phyloP scores from a whole-genome alignment of 139 green algal genomes.

The Tetratostichococcus sp. region DNA sequence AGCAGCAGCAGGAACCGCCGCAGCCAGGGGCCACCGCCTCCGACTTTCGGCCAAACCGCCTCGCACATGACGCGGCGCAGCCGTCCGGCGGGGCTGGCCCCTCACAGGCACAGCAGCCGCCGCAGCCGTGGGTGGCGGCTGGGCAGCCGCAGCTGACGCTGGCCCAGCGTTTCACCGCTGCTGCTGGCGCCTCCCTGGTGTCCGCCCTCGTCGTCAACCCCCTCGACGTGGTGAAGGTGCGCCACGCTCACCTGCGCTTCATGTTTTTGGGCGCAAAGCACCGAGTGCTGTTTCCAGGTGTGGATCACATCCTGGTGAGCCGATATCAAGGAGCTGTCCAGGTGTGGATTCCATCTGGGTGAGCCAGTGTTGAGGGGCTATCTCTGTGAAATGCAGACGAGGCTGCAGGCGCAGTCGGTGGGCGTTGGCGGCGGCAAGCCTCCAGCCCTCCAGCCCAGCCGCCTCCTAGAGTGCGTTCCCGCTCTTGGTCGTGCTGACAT shows the following conservation, averaged over 20 bases:
- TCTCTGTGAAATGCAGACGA: constrained; percentile 34
- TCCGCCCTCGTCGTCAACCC: constrained; percentile 73
- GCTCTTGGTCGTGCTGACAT: neutral
- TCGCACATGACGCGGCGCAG: neutral
- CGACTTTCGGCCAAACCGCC: no score
- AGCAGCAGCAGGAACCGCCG: neutral
- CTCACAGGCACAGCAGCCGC: neutral
- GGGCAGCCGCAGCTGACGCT: neutral
- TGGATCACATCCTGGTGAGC: no score
- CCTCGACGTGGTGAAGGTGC: constrained; percentile 80
- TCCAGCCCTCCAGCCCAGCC: neutral
- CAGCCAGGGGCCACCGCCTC: no score
- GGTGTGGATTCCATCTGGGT: no score
- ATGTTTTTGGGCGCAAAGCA: no score
- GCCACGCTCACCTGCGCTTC: neutral
- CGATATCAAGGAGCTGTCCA: no score
- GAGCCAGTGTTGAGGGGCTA: no score
- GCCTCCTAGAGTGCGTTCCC: constrained; percentile 26
- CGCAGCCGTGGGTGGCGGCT: neutral
- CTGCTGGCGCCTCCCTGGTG: constrained; percentile 57
- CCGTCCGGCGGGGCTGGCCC: neutral
- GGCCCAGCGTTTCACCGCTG: constrained; percentile 37
- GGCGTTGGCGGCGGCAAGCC: neutral
- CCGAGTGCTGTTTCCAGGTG: no score
- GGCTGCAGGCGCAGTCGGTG: constrained; percentile 55